phyloP scores from a whole-genome alignment of 2,329 filamentous ascomycete genomes.

The Akanthomyces dipterigenus region DNA sequence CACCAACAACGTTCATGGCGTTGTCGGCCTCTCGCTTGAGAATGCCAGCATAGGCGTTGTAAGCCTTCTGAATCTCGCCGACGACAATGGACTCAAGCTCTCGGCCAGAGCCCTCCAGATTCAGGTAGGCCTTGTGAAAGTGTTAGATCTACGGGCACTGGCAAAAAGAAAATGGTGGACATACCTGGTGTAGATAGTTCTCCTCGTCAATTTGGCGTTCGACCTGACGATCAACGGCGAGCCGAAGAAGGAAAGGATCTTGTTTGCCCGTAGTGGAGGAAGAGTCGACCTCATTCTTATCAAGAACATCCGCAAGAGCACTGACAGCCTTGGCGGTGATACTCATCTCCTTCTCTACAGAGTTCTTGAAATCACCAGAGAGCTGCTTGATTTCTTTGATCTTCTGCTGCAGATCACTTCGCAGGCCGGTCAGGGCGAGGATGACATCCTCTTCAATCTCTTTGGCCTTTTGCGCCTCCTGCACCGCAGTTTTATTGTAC shows the following conservation, averaged over 20 bases:
- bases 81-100: conserved; percentile 96
- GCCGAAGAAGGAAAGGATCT: conserved; percentile 81
- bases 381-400: conserved; percentile 97
- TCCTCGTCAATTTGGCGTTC: conserved; percentile 94
- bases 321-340: conserved; percentile 71
- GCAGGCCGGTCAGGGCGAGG: conserved; percentile 72
- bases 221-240: conserved; percentile 82
- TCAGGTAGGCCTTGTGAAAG: conserved; percentile 69
- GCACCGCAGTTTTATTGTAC: conserved; percentile 74
- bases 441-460: conserved; percentile 93
- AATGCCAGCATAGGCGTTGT: conserved; percentile 87
- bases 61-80: conserved; percentile 95
- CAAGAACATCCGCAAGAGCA: conserved; percentile 73
- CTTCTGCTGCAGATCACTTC: conserved; percentile 87
- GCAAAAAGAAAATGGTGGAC: conserved; percentile 19
- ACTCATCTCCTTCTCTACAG: conserved; percentile 92
- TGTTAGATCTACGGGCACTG: conserved; percentile 16
- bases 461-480: conserved; percentile 78
- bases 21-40: conserved; percentile 86
- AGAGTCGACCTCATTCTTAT: conserved; percentile 71
- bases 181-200: conserved; percentile 87
- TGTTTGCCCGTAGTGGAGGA: conserved; percentile 70
- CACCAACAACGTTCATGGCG: conserved; percentile 69
- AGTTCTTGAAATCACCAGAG: conserved; percentile 93
- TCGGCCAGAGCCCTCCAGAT: conserved; percentile 86